phyloP scores from a whole-genome alignment of 2,329 filamentous ascomycete species.

The Xylariaceae sp. region DNA sequence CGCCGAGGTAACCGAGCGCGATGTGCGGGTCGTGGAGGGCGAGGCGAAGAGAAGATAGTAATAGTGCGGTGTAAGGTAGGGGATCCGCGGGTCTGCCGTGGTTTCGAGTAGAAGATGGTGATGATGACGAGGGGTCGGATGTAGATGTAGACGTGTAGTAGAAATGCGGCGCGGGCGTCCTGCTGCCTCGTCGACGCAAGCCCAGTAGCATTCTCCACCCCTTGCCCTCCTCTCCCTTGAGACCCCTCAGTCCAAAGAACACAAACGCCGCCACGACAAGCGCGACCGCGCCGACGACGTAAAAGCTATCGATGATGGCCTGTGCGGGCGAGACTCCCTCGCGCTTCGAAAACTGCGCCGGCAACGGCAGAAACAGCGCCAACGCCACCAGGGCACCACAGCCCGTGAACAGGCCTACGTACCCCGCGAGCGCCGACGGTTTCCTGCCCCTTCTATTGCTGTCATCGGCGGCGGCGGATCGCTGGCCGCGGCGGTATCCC shows the following conservation, averaged over 20 bases:
- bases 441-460: constrained; percentile 30
- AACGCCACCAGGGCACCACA: constrained; percentile 86
- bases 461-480: not conserved
- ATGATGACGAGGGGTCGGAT: not conserved
- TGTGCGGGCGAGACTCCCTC: constrained; percentile 67
- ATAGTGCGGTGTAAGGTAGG: constrained; percentile 55
- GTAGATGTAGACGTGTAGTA: not conserved
- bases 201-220: constrained; percentile 59
- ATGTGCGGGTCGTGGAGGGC: constrained; percentile 75
- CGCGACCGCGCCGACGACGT: constrained; percentile 73
- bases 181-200: constrained; percentile 14
- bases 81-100: constrained; percentile 18
- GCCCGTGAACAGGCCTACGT: constrained; percentile 89
- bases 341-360: constrained; percentile 68
- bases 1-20: constrained; percentile 82
- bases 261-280: constrained; percentile 70
- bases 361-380: constrained; percentile 77
- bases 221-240: constrained; percentile 74
- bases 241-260: constrained; percentile 67
- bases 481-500: not conserved
- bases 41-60: constrained; percentile 61
- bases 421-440: constrained; percentile 68
- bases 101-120: not conserved
- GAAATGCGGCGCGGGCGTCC: not conserved
- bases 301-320: constrained; percentile 81